These are phyloP conservation scores for Phaeosphaeriaceae sp. DNA, from an alignment of 2,329 filamentous ascomycete genomes.

Conservation along the genomic window DNA sequence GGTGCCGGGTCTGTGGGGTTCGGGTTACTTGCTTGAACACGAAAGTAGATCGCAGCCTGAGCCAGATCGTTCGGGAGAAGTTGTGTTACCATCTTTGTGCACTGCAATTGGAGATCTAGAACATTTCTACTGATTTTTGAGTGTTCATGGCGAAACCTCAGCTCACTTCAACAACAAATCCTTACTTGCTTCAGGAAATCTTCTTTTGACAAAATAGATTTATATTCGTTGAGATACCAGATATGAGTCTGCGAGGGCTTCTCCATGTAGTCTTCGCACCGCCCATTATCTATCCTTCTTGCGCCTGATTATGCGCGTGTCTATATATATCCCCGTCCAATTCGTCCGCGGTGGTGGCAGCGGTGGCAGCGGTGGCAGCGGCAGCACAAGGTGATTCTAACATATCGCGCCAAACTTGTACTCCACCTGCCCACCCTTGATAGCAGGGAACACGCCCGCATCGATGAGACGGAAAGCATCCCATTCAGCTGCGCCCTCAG, in stretches of 20 bases:
- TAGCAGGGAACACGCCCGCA: conserved; percentile 58
- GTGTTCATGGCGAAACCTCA: background rate
- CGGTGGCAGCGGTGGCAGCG: background rate
- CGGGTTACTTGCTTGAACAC: background rate
- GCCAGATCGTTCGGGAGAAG: background rate
- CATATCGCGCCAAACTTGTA: conserved; percentile 30
- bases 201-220: background rate
- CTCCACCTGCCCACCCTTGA: conserved; percentile 24
- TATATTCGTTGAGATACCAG: background rate
- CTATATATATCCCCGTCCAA: background rate
- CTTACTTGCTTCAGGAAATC: background rate
- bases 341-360: background rate
- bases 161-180: background rate
- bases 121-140: background rate
- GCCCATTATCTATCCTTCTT: background rate
- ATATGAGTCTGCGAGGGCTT: background rate
- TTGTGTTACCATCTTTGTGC: background rate
- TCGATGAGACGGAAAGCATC: conserved; percentile 59
- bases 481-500: conserved; percentile 61
- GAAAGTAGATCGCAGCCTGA: too few relatives aligned
- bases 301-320: conserved; percentile 1
- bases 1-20: background rate
- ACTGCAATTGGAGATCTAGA: background rate
- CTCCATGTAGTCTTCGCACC: background rate
- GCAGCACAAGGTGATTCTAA: conserved; percentile 14